Evolutionary conservation across 139 green algal genomes (phyloP).

Genomic region (Haematococcus lacustris): DNA sequence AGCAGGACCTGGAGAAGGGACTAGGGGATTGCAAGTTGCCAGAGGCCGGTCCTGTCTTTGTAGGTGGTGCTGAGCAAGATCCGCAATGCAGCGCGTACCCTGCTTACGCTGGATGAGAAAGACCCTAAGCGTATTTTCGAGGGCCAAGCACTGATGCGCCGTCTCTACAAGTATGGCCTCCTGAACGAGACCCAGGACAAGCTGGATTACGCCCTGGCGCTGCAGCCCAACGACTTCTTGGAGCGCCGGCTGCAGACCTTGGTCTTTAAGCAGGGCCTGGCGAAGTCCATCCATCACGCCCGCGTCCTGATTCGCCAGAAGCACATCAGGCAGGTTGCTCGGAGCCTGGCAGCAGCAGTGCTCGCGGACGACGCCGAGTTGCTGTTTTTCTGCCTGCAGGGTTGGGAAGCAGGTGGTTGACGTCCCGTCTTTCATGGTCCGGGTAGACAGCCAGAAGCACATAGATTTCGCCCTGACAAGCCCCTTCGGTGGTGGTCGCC

Average conservation of each 20-base stretch:
- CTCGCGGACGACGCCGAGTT: not conserved
- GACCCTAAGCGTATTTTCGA: slow-evolving; percentile 95
- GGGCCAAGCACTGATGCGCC: slow-evolving; percentile 86
- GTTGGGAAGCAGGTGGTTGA: slow-evolving; percentile 99
- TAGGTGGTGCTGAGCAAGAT: slow-evolving; percentile 82
- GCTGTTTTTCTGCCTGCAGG: slow-evolving; percentile 45
- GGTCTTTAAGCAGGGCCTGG: slow-evolving; percentile 99
- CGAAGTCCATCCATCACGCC: slow-evolving; percentile 98
- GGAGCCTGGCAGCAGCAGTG: not conserved
- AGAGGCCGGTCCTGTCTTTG: too few species aligned
- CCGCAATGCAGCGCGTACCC: slow-evolving; percentile 85
- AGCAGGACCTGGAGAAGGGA: too few species aligned
- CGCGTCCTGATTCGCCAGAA: slow-evolving; percentile 96
- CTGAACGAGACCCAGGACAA: slow-evolving; percentile 94
- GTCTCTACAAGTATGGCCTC: slow-evolving; percentile 97
- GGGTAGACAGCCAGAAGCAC: slow-evolving; percentile 98
- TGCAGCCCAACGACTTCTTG: slow-evolving; percentile 86
- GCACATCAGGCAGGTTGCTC: slow-evolving; percentile 90
- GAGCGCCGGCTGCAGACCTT: slow-evolving; percentile 92
- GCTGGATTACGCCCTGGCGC: slow-evolving; percentile 98
- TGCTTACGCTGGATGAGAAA: slow-evolving; percentile 96
- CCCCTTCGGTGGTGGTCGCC: slow-evolving; percentile 94
- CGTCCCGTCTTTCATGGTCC: slow-evolving; percentile 96
- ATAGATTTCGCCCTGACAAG: slow-evolving; percentile 98
- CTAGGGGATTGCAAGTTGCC: too few species aligned